Conservation (phyloP, 345 rosid genomes). For the Gynandropsis gynandra region DNA sequence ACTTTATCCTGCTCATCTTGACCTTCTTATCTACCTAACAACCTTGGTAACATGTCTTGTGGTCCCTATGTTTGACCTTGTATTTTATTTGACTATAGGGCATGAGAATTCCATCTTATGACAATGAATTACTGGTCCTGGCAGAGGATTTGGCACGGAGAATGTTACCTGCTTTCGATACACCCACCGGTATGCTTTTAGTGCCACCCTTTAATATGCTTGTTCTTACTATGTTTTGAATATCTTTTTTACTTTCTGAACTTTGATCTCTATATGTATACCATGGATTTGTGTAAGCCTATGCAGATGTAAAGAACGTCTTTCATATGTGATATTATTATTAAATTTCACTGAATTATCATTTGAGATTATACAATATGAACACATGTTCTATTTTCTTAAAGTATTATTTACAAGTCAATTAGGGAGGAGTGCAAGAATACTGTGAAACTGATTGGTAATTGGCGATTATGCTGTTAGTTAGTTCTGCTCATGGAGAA, state of each 20-base stretch:
- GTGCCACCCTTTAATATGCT: constrained; percentile 1
- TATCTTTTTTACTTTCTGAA: not conserved
- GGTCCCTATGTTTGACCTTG: not conserved
- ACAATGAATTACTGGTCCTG: constrained; percentile 65
- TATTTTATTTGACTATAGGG: constrained; percentile 44
- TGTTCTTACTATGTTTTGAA: not conserved
- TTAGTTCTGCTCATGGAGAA: too few relatives aligned
- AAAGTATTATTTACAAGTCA: too few relatives aligned
- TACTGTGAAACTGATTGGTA: too few relatives aligned
- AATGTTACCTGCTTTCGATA: constrained; percentile 94
- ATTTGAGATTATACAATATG: not conserved
- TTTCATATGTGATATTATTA: not conserved
- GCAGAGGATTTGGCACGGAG: constrained; percentile 83
- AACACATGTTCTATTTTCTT: not conserved
- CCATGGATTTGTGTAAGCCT: not conserved
- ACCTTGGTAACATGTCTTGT: not conserved
- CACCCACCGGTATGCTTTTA: constrained; percentile 68
- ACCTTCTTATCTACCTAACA: not conserved
- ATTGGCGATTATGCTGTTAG: too few relatives aligned
- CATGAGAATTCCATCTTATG: constrained; percentile 74
- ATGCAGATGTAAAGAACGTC: not conserved
- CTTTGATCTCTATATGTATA: not conserved
- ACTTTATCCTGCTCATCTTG: not conserved
- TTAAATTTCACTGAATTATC: not conserved
- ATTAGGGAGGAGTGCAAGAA: too few relatives aligned